phyloP scores from a whole-genome alignment of 306 rosid genomes.

The Ormosia semicastrata region DNA sequence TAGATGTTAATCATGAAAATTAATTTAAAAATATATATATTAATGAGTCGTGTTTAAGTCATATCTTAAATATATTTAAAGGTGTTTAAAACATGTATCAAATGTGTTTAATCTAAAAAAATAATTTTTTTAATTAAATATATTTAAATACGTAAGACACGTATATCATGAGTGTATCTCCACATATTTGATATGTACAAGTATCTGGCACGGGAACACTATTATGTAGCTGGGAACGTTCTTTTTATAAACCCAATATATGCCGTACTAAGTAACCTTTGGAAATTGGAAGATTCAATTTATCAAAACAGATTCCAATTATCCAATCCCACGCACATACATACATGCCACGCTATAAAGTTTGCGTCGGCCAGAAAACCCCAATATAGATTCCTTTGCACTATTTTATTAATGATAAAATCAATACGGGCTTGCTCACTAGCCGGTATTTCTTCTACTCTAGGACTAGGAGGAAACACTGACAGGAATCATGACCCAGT shows the following conservation, averaged over 20 bases:
- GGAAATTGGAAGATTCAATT: neutral
- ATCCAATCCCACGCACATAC: neutral
- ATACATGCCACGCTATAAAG: neutral
- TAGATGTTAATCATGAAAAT: too few species aligned
- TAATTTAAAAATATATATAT: too few species aligned
- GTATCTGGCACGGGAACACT: too few species aligned
- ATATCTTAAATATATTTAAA: too few species aligned
- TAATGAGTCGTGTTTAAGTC: too few species aligned
- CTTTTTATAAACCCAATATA: neutral
- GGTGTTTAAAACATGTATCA: too few species aligned
- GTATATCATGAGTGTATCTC: too few species aligned
- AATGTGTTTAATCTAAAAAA: too few species aligned
- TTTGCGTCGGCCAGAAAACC: neutral
- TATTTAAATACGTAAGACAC: too few species aligned
- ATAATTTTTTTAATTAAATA: too few species aligned
- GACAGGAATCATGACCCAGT: neutral
- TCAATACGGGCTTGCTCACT: neutral
- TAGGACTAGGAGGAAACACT: neutral
- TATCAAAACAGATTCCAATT: neutral
- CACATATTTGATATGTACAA: too few species aligned
- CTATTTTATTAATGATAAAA: neutral
- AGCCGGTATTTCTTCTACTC: neutral
- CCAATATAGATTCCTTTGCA: neutral
- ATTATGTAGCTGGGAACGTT: too few species aligned
- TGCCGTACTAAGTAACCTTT: neutral